Conservation (phyloP, 2,329 filamentous ascomycete genomes). For the Alternaria triticina region DNA sequence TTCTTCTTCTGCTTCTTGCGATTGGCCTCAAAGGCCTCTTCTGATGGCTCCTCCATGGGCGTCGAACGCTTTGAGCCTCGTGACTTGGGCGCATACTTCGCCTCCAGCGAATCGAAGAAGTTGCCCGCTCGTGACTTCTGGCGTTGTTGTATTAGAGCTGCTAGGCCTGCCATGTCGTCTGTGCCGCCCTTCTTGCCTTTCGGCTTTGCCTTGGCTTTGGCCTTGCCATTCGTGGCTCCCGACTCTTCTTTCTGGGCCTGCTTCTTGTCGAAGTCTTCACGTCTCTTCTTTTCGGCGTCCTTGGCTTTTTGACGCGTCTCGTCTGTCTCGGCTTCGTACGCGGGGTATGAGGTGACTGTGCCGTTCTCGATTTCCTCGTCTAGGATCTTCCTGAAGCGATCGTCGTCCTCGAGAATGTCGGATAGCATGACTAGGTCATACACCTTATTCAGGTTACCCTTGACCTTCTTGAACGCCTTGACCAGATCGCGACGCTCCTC, state of each 20-base stretch:
- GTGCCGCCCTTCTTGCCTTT: slow-evolving; percentile 50
- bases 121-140: slow-evolving; percentile 43
- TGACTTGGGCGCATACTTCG: slow-evolving; percentile 44
- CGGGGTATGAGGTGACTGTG: slow-evolving; percentile 69
- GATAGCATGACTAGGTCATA: slow-evolving; percentile 89
- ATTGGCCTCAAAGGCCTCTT: slow-evolving; percentile 63
- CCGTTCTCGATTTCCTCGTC: slow-evolving; percentile 76
- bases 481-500: slow-evolving; percentile 84
- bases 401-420: slow-evolving; percentile 81
- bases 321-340: slow-evolving; percentile 71
- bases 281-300: slow-evolving; percentile 43
- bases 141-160: slow-evolving; percentile 47
- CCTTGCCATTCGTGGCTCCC: slow-evolving; percentile 33
- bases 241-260: slow-evolving; percentile 65
- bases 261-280: slow-evolving; percentile 57
- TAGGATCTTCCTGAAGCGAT: slow-evolving; percentile 80
- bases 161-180: slow-evolving; percentile 44
- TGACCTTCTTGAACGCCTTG: slow-evolving; percentile 71
- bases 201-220: slow-evolving; percentile 48
- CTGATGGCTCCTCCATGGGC: slow-evolving; percentile 62
- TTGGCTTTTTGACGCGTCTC: slow-evolving; percentile 39
- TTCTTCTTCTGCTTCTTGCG: slow-evolving; percentile 36
- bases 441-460: slow-evolving; percentile 77
- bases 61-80: slow-evolving; percentile 55
- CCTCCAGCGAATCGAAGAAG: slow-evolving; percentile 45